Percentiles rank a stretch among this genome's conserved stretches.
Evolutionary conservation across 2,329 filamentous ascomycete species (phyloP).

Genomic region (Ophiostoma sp.): DNA sequence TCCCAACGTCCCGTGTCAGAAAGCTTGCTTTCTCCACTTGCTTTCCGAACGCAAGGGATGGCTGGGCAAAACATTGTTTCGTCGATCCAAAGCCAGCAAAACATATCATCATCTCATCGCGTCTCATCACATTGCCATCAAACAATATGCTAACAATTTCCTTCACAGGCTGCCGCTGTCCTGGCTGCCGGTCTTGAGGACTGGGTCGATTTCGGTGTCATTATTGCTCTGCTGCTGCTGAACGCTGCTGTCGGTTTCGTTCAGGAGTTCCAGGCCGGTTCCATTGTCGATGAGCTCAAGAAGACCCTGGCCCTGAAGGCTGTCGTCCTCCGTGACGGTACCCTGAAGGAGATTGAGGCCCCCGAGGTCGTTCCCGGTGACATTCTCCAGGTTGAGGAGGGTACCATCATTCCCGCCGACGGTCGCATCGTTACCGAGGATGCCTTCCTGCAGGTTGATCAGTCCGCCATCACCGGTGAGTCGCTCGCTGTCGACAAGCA

Average conservation of each 20-base stretch:
- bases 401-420: conserved; percentile 88
- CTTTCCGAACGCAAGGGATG: conserved; percentile 9
- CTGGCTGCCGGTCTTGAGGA: conserved; percentile 81
- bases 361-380: conserved; percentile 85
- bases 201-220: conserved; percentile 93
- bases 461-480: conserved; percentile 89
- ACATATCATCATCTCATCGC: background rate
- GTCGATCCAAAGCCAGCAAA: conserved; percentile 26
- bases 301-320: conserved; percentile 78
- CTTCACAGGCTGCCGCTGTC: conserved; percentile 65
- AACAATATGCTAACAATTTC: conserved; percentile 11
- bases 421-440: conserved; percentile 81
- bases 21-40: conserved; percentile 13
- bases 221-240: conserved; percentile 73
- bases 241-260: conserved; percentile 85
- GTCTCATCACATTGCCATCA: background rate
- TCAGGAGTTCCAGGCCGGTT: conserved; percentile 87
- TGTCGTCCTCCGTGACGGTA: conserved; percentile 78
- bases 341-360: conserved; percentile 75
- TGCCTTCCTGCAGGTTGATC: conserved; percentile 85
- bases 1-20: conserved; percentile 1
- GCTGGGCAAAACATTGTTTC: conserved; percentile 20
- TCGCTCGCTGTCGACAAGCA: conserved; percentile 90
- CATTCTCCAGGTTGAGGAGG: conserved; percentile 87
- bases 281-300: conserved; percentile 87